Conservation (phyloP, 345 rosid genomes). For the Gossypium arboreum region DNA sequence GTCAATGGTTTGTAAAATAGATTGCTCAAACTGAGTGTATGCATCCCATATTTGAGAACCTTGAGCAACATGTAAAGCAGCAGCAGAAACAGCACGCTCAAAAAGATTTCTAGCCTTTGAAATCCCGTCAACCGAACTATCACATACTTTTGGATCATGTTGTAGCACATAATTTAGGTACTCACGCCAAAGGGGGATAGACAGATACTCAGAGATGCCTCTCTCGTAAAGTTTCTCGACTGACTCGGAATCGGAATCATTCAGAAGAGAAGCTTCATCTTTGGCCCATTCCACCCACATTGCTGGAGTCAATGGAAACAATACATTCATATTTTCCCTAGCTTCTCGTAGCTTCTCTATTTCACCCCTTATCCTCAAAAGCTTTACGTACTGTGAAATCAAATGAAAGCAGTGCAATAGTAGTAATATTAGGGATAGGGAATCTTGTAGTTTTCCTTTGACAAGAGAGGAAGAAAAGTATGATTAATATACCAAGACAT, state of each 20-base stretch:
- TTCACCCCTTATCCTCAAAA: slow-evolving; percentile 75
- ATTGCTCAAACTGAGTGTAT: slow-evolving; percentile 75
- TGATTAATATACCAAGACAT: slow-evolving; percentile 46
- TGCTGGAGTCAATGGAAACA: slow-evolving; percentile 69
- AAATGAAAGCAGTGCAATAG: background rate
- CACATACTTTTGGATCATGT: slow-evolving; percentile 52
- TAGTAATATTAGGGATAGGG: background rate
- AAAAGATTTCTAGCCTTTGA: slow-evolving; percentile 72
- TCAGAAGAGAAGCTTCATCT: slow-evolving; percentile 70
- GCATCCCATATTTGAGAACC: slow-evolving; percentile 86
- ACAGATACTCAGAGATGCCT: slow-evolving; percentile 74
- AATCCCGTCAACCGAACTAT: slow-evolving; percentile 53
- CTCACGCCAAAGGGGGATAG: slow-evolving; percentile 84
- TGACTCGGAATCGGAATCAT: slow-evolving; percentile 3
- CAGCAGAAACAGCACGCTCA: slow-evolving; percentile 85
- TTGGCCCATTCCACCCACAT: slow-evolving; percentile 89
- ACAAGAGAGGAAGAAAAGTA: background rate
- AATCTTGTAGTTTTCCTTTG: background rate
- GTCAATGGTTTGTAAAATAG: slow-evolving; percentile 45
- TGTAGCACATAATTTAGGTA: slow-evolving; percentile 68
- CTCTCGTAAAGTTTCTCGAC: slow-evolving; percentile 75
- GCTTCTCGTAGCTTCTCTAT: slow-evolving; percentile 76
- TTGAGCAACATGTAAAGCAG: slow-evolving; percentile 71
- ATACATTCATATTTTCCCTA: slow-evolving; percentile 67
- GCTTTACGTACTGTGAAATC: slow-evolving; percentile 54